Evolutionary conservation across 23 red algal genomes (phyloP), one percentile per base, ranked within the genome.

Genomic region (Gracilaria vermiculophylla): DNA sequence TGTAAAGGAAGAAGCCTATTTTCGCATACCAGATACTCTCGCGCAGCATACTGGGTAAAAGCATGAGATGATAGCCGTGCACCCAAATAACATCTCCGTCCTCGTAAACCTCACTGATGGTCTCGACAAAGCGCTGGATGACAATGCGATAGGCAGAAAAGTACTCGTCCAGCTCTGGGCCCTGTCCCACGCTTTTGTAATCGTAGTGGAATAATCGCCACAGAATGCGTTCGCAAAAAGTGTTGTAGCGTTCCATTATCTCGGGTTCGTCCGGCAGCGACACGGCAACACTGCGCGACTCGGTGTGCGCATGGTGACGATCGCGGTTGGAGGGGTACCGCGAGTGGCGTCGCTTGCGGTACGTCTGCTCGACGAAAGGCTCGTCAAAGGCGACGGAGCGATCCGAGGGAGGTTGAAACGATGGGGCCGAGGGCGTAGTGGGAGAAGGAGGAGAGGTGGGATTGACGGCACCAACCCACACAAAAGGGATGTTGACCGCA

Each of bases 131-230:
- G 10, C 70, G 83, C 39, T 71, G 74, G 35, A 94, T 98, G 42
- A 94, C 90, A 19, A 78, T 41, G 15, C 55, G 71, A 69, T 98
- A 98, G 2, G 90, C 88, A 28, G 74, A 60, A 77, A 90, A 94
- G 28, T 77, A 66, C 34, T 85, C 80, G 53, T 69, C 80, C 52
- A 81, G 67, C 16, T 83, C 64, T 3, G 69, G 39, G 37, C 69
- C 62, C 45, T 77, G 45, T 17, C 74, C 72, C 15, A 79, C 61
- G 20, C 55, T 41, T 21, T 77, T 72, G 69, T 91, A 98, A 57
- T 98, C 92, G 54, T 98, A 98, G 33, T 98, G 95, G 39, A 98
- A 51, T 65, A 98, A 61, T 12, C 67, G 62, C 95, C 95, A 98
- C 9, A 98, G 53, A 34, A 80, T 87, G 29, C 91, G 43, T 39